Evolutionary conservation across 2,329 filamentous ascomycete species (phyloP), one percentile per base, ranked within the genome.

Genomic region (Thelonectria rubi): DNA sequence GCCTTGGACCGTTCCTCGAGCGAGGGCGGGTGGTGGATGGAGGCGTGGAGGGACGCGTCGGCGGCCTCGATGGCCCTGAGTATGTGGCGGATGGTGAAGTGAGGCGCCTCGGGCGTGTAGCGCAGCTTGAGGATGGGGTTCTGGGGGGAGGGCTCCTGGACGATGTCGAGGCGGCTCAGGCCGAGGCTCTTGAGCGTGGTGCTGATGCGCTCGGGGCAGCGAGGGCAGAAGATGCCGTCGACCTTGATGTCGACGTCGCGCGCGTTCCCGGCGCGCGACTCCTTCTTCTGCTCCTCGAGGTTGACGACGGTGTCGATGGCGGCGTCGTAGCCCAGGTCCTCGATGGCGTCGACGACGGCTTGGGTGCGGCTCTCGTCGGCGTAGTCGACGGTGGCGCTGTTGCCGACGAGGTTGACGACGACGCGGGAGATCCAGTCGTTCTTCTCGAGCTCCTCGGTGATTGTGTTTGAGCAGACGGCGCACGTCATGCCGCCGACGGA

Each of bases 1-100:
- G 82, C 80, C 65, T 86, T 87, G 3, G 93, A 92, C 10, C 91
- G 86, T 71, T 97, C 92, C 75, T 97, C 94, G 5, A 97, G 84
- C 0, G 90, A 93, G 0, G 91, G 91, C 0, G 92, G 89, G 65
- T 94, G 92, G 72, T 93, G 89, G 12, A 97, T 85, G 2, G 85
- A 87, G 1, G 89, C 86, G 24, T 79, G 80, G 63, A 97, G 90
- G 0, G 82, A 84, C 1, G 84, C 78, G 69, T 97, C 90, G 6
- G 86, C 82, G 5, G 83, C 82, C 56, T 87, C 82, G 52, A 97
- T 91, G 2, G 86, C 83, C 12, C 81, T 78, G 12, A 96, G 79
- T 43, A 97, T 91, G 8, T 86, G 84, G 50, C 94, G 86, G 65
- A 97, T 85, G 0, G 92, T 97, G 69, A 97, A 86, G 1, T 69